Base-by-base conservation (phyloP, 805 yeast genomes). In the Starmerella ratchasimensis region DNA sequence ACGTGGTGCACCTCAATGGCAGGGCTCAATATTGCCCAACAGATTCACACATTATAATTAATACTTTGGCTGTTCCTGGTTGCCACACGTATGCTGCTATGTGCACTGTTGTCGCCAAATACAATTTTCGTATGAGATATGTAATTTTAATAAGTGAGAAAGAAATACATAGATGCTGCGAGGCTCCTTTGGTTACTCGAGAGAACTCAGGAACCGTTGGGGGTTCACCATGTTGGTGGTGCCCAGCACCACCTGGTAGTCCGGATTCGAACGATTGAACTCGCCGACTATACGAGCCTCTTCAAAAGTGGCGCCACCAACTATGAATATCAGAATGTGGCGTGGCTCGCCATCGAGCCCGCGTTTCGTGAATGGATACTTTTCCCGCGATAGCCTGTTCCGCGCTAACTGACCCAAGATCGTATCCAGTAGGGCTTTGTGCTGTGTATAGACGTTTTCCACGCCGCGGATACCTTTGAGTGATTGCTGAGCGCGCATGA, bases 221-320 rank as follows among this genome's bases (percentile, higher is more conserved):
- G 45, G 39, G 39, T 41, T 46, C 15, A 41, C 36, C n/a, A 44
- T 38, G n/a, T 36, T 36, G 1, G 83, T 74, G 22, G 95, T 84
- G 7, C 98, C 98, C n/a, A 86, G 60, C 1, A 83, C 66, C 13
- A 81, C 63, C 45, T 82, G 71, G 31, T 80, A 65, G 8, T 71
- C 72, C 25, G 69, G 69, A 18, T 45, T 39, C 6, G 52, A 45
- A 18, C 71, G 62, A 51, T 78, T 76, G 45, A 84, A 64, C 43
- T 83, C 80, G 38, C 79, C 73, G 4, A 86, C 73, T 18, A 84
- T 59, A 44, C 95, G 69, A 0, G 93, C 81, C 56, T 90, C 99
- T 57, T 88, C 97, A 54, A 73, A 83, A 1, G 97, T 88, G 2
- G 71, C 78, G 13, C 98, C 98, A 5, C 96, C 97, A 36, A 82